Conservation (phyloP, 257 asterid genomes). For the Linderniella brevidens region DNA sequence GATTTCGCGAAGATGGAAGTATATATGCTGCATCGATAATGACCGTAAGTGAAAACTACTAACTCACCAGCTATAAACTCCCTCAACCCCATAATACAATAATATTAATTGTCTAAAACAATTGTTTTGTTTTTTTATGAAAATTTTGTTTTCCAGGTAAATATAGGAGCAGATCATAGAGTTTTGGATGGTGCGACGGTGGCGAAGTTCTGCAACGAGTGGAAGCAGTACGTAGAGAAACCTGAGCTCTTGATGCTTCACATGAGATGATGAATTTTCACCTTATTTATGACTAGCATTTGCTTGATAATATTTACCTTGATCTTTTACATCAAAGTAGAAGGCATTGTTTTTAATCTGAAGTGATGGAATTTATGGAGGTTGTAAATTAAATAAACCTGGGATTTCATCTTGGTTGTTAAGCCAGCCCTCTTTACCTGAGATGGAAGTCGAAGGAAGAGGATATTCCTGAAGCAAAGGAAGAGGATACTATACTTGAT, state of each 20-base stretch:
- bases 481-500: too few species aligned
- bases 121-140: neutral
- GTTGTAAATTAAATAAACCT: too few species aligned
- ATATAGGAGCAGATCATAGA: conserved; percentile 80
- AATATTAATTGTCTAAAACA: neutral
- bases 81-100: neutral
- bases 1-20: conserved; percentile 38
- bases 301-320: too few species aligned
- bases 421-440: too few species aligned
- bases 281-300: too few species aligned
- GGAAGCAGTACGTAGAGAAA: conserved; percentile 68
- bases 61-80: neutral
- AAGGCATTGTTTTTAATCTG: too few species aligned
- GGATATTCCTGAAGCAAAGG: too few species aligned
- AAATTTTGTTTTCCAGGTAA: conserved; percentile 30
- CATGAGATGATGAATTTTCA: conserved; percentile 29
- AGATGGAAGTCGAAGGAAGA: too few species aligned
- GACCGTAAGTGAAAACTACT: conserved; percentile 39
- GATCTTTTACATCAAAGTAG: too few species aligned
- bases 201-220: conserved; percentile 80
- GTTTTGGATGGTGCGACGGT: conserved; percentile 92
- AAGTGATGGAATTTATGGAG: too few species aligned
- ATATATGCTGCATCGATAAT: conserved; percentile 50
- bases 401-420: too few species aligned
- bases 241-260: conserved; percentile 80